Percentiles rank a stretch among this genome's conserved stretches.
phyloP scores from a whole-genome alignment of 176 grass and related monocot genomes.

The Echinochloa phyllopogon region DNA sequence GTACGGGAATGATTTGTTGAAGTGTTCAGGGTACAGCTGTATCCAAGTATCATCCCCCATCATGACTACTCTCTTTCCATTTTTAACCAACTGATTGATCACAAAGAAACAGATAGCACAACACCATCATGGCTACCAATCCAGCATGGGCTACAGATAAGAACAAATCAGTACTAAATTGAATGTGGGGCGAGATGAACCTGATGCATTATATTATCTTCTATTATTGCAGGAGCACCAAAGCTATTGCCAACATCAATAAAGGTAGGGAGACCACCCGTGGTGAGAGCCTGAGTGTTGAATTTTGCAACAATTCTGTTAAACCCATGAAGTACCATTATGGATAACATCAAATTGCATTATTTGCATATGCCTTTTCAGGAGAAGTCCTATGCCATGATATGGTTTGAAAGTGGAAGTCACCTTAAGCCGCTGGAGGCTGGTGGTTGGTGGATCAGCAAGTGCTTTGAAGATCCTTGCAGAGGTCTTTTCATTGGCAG shows the following conservation, averaged over 20 bases:
- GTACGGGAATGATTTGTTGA: constrained; percentile 88
- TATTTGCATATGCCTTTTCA: not conserved
- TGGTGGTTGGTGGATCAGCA: constrained; percentile 95
- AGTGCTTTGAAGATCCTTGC: constrained; percentile 95
- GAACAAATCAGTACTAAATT: not conserved
- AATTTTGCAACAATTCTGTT: constrained; percentile 26
- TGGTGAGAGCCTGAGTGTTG: constrained; percentile 70
- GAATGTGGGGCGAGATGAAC: constrained; percentile 54
- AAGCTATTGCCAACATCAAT: constrained; percentile 97
- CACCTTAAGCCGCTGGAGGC: constrained; percentile 92
- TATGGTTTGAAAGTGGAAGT: not conserved
- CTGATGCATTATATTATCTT: constrained; percentile 98
- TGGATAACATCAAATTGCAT: constrained; percentile 7
- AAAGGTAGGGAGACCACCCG: constrained; percentile 96
- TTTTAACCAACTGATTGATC: constrained; percentile 63
- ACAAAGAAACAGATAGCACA: constrained; percentile 37
- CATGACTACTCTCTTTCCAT: constrained; percentile 89
- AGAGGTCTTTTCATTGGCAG: constrained; percentile 64
- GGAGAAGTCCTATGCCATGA: not conserved
- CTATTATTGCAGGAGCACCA: constrained; percentile 88
- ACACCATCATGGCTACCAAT: constrained; percentile 13
- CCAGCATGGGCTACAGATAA: not conserved
- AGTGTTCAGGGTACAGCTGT: constrained; percentile 93
- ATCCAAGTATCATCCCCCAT: constrained; percentile 99
- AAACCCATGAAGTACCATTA: constrained; percentile 21